Evolutionary conservation across 371 early-diverging fungal genomes (phyloP).

Genomic region (Mortierella sp.): DNA sequence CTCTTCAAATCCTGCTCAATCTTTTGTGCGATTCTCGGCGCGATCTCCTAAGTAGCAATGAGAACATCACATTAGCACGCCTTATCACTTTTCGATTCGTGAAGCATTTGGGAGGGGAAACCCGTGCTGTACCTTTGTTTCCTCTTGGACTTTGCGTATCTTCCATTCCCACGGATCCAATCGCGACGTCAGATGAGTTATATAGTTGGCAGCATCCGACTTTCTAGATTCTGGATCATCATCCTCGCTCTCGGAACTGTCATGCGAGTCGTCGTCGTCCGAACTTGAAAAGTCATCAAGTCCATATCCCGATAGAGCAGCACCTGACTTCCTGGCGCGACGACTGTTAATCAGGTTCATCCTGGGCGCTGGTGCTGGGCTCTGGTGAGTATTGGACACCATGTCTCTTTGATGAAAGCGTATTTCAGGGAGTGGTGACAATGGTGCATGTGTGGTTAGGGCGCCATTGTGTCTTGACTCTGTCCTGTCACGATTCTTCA

Average conservation of each 20-base stretch:
- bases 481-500: not conserved
- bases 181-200: slow-evolving; percentile 45
- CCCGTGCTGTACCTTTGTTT: slow-evolving; percentile 16
- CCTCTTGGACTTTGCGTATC: slow-evolving; percentile 35
- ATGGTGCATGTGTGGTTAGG: not conserved
- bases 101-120: not conserved
- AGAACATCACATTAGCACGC: no score
- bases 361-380: not conserved
- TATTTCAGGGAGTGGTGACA: slow-evolving; percentile 20
- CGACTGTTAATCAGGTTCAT: slow-evolving; percentile 16
- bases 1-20: slow-evolving; percentile 21
- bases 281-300: slow-evolving; percentile 23
- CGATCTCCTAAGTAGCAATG: slow-evolving; percentile 9
- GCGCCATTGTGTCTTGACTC: not conserved
- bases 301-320: slow-evolving; percentile 20
- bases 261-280: slow-evolving; percentile 5
- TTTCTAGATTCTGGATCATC: not conserved
- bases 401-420: slow-evolving; percentile 30
- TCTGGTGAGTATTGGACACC: slow-evolving; percentile 12
- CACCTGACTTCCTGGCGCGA: not conserved
- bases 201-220: slow-evolving; percentile 24
- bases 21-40: slow-evolving; percentile 25
- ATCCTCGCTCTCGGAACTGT: slow-evolving; percentile 21
- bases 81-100: no score
- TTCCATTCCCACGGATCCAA: slow-evolving; percentile 44